phyloP scores from a whole-genome alignment of 805 yeast species.

The Pichia sporocuriosa region DNA sequence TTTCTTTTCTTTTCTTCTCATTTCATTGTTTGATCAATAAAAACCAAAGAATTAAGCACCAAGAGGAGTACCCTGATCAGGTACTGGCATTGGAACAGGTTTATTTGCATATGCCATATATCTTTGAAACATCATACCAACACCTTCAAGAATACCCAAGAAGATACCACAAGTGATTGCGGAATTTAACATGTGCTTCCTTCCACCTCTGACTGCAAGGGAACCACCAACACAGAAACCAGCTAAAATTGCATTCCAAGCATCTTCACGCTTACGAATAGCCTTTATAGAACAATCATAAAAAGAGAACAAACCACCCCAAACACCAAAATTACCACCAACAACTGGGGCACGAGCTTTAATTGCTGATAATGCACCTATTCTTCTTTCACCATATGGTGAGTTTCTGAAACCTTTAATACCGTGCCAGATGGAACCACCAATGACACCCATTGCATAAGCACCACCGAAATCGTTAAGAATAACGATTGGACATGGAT shows the following conservation, averaged over 20 bases:
- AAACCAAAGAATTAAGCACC: constrained; percentile 13
- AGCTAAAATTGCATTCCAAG: constrained; percentile 96
- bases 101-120: constrained; percentile 77
- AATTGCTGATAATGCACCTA: constrained; percentile 84
- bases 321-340: constrained; percentile 98
- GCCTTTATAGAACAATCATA: constrained; percentile 95
- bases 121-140: constrained; percentile 92
- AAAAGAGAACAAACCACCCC: constrained; percentile 98
- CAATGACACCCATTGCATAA: constrained; percentile 97
- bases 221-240: constrained; percentile 99
- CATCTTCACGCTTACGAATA: constrained; percentile 94
- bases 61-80: constrained; percentile 28
- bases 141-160: constrained; percentile 96
- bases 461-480: constrained; percentile 98
- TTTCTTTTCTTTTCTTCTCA: too few species aligned
- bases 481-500: constrained; percentile 97
- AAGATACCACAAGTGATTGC: constrained; percentile 97
- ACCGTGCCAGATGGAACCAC: constrained; percentile 99
- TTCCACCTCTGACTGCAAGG: constrained; percentile 96
- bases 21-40: too few species aligned
- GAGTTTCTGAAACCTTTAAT: constrained; percentile 97
- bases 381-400: constrained; percentile 91
- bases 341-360: constrained; percentile 97
- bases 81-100: constrained; percentile 57
- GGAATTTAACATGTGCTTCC: constrained; percentile 92